Evolutionary conservation across 306 rosid genomes (phyloP), one percentile per base, ranked within the genome.

Genomic region (Cyamopsis tetragonoloba): DNA sequence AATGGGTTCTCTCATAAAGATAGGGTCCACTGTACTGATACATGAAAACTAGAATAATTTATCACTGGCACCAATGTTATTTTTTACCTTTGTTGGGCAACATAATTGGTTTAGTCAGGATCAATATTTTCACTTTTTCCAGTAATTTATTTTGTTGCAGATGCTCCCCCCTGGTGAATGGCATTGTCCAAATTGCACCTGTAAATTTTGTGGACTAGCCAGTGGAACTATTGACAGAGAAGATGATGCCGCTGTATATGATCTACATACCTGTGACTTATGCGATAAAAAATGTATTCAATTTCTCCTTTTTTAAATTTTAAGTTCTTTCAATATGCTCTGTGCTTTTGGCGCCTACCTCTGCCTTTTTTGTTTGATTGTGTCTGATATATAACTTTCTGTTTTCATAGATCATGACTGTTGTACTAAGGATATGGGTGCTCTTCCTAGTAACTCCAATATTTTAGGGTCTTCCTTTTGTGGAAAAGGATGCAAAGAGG

Each of bases 161-260:
- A 88, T 82, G 82, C 95, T 82, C 82, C 96, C 97, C 23, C 82
- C 87, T 2, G 97, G 92, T 58, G 97, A 91, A 62, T 91, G 97
- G 97, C 91, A 82, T 71, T 91, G 97, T 72, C 91, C 96, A 60
- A 91, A 91, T 66, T 91, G 97, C 80, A 84, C 86, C 6, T 91
- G 97, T 81, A 88, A 84, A 77, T 81, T 75, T 73, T 91, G 97
- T 80, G 92, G 87, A 64, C 12, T 74, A 22, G 95, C 88, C 39
- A 54, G 66, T 56, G 81, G 41, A 50, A 69, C 47, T 65, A 49
- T 31, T 73, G 48, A 66, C 35, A 74, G 80, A 6, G 89, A 68
- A 69, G 86, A 80, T 68, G 77, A 70, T 57, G 15, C 59, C 39
- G 44, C 63, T 49, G 62, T 31, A 68, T 17, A 77, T 75, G 77